Evolutionary conservation across 1,139 yeast species (phyloP).

Genomic region (Hyphopichia fennica): DNA sequence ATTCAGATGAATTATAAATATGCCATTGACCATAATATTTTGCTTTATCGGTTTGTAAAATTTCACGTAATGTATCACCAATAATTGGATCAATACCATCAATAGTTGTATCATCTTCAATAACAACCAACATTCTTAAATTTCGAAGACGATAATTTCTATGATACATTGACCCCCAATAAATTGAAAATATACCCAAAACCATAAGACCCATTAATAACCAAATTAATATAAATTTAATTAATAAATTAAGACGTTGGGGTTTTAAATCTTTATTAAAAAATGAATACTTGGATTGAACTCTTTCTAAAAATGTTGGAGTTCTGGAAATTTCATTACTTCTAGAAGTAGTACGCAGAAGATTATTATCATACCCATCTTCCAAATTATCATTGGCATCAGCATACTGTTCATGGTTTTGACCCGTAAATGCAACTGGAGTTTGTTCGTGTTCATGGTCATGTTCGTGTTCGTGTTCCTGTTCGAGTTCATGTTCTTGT

Average conservation of each 20-base stretch:
- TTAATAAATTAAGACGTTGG: conserved; percentile 19
- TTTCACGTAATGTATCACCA: conserved; percentile 24
- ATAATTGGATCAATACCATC: conserved; percentile 31
- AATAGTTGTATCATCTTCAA: conserved; percentile 32
- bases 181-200: conserved; percentile 36
- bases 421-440: neutral
- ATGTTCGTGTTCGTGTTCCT: no score
- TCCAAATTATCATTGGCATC: neutral
- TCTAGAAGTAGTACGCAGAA: neutral
- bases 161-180: conserved; percentile 45
- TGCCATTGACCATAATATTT: conserved; percentile 20
- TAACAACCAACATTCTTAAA: conserved; percentile 40
- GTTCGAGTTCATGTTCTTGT: no score
- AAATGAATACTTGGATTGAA: conserved; percentile 20
- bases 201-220: conserved; percentile 28
- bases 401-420: neutral
- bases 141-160: conserved; percentile 28
- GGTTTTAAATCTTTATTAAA: conserved; percentile 24
- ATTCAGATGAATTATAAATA: conserved; percentile 14
- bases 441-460: neutral
- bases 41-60: conserved; percentile 20
- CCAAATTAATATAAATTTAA: conserved; percentile 17
- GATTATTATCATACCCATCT: neutral
- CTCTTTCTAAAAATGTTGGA: conserved; percentile 14
- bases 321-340: conserved; percentile 9